Evolutionary conservation across 2,329 filamentous ascomycete species (phyloP).

Genomic region (Neofusicoccum ribis): DNA sequence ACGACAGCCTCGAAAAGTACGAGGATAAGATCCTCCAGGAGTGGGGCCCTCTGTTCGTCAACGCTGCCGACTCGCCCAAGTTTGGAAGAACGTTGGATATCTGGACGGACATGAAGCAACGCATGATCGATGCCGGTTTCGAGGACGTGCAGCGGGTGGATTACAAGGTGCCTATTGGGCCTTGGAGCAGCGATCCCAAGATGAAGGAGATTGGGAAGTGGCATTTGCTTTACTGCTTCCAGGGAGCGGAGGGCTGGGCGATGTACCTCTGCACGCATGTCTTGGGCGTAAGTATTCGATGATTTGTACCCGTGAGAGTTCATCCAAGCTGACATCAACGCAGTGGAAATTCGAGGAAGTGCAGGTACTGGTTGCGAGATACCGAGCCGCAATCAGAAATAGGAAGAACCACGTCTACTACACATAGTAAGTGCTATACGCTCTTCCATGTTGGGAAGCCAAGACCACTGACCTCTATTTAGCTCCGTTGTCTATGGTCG

Average conservation of each 20-base stretch:
- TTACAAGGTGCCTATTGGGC: constrained; percentile 35
- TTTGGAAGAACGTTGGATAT: constrained; percentile 39
- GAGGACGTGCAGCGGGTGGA: constrained; percentile 51
- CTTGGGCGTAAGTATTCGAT: not conserved
- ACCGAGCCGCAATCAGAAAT: constrained; percentile 7
- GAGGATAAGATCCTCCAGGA: constrained; percentile 27
- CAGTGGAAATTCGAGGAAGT: constrained; percentile 20
- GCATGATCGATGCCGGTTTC: constrained; percentile 56
- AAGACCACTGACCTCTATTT: not conserved
- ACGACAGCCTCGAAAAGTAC: constrained; percentile 22
- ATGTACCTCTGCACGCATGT: constrained; percentile 17
- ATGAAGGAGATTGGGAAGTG: constrained; percentile 53
- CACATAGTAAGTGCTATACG: not conserved
- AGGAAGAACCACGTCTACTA: constrained; percentile 14
- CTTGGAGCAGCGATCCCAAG: constrained; percentile 37
- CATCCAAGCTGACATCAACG: not conserved
- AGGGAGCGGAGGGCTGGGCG: constrained; percentile 22
- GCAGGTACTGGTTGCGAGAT: constrained; percentile 14
- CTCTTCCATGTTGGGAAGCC: not conserved
- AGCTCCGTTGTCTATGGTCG: constrained; percentile 15
- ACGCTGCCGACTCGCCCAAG: constrained; percentile 28
- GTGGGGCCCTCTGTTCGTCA: constrained; percentile 29
- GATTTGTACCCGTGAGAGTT: no score
- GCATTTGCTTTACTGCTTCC: constrained; percentile 30
- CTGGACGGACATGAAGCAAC: constrained; percentile 36